Evolutionary conservation across 441 rosid species (phyloP).

Genomic region (Arabidopsis hybrid): DNA sequence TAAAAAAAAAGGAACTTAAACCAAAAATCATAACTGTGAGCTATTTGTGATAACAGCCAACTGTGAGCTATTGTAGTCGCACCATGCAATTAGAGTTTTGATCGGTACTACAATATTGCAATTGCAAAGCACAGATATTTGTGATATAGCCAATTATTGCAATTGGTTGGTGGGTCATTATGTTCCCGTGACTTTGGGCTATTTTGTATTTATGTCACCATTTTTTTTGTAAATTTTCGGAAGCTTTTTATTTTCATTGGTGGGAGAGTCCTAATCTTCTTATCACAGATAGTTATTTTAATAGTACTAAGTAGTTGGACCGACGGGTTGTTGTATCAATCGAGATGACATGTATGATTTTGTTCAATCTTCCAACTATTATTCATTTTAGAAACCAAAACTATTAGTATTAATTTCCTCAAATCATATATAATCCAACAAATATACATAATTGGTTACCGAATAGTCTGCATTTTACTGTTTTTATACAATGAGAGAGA

Average conservation of each 20-base stretch:
- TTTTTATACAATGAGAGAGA: background rate
- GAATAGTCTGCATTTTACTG: constrained; percentile 7
- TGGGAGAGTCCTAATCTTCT: constrained; percentile 36
- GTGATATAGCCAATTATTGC: constrained; percentile 14
- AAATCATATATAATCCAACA: constrained; percentile 10
- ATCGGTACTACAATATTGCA: background rate
- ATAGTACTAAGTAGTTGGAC: no score
- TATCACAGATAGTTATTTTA: background rate
- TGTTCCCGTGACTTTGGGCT: constrained; percentile 33
- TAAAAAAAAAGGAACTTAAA: background rate
- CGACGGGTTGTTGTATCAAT: constrained; percentile 11
- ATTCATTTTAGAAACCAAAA: background rate
- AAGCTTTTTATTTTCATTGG: constrained; percentile 31
- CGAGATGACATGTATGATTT: constrained; percentile 24
- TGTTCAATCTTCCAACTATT: constrained; percentile 33
- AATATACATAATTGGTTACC: constrained; percentile 3
- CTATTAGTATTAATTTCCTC: background rate
- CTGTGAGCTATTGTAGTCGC: background rate
- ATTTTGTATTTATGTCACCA: constrained; percentile 22
- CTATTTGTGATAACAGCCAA: no score
- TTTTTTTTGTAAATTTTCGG: no score
- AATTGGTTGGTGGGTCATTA: constrained; percentile 32
- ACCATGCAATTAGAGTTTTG: background rate
- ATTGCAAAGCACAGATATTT: no score
- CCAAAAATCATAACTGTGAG: background rate